phyloP scores from a whole-genome alignment of 345 rosid species.

The Pistacia vera region DNA sequence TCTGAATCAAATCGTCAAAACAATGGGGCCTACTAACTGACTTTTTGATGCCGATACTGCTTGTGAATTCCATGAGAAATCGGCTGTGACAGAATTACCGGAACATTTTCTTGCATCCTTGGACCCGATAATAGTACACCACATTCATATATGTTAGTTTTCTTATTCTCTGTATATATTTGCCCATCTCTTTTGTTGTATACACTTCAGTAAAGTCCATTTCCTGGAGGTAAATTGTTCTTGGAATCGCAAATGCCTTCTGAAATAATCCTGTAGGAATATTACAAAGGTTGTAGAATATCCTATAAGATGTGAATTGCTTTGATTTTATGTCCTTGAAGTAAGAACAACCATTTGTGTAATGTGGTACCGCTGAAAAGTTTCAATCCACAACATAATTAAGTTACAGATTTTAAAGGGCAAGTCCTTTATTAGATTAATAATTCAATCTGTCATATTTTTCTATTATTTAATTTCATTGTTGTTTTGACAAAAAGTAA shows the following conservation, averaged over 20 bases:
- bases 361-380: not conserved
- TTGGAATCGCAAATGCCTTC: too few species aligned
- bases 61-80: slow-evolving; percentile 34
- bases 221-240: too few species aligned
- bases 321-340: not conserved
- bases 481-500: too few species aligned
- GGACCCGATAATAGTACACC: slow-evolving; percentile 35
- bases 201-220: too few species aligned
- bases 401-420: too few species aligned
- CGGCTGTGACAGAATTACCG: slow-evolving; percentile 20
- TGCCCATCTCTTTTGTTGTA: too few species aligned
- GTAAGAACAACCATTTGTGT: not conserved
- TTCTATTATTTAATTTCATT: too few species aligned
- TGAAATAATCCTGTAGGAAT: too few species aligned
- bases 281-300: too few species aligned
- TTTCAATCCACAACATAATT: too few species aligned
- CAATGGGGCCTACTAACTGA: slow-evolving; percentile 57
- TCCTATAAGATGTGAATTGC: not conserved
- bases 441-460: too few species aligned
- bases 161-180: not conserved
- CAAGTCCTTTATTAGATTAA: too few species aligned
- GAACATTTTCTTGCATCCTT: slow-evolving; percentile 39
- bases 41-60: slow-evolving; percentile 42
- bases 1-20: slow-evolving; percentile 42
- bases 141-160: slow-evolving; percentile 32